Percentiles rank a stretch among this genome's conserved stretches.
These are phyloP conservation scores for Colletotrichum falcatum DNA, from an alignment of 2,329 filamentous ascomycete species.

Conservation along the genomic window DNA sequence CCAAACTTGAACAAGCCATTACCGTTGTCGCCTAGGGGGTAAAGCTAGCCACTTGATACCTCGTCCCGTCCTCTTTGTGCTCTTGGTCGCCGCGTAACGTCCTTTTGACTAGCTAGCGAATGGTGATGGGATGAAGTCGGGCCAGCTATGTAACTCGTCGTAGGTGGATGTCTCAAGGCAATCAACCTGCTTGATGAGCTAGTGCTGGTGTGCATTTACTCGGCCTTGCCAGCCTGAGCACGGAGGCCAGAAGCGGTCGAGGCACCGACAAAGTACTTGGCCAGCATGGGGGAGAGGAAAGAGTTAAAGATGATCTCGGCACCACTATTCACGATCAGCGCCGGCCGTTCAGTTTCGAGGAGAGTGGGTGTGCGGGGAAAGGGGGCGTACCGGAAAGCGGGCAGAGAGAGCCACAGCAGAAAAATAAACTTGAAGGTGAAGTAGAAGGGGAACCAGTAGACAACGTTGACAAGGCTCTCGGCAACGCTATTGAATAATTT, in stretches of 20 bases:
- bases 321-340: slow-evolving; percentile 69
- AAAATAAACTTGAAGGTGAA: slow-evolving; percentile 99
- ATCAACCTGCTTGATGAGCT: slow-evolving; percentile 36
- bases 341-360: slow-evolving; percentile 8
- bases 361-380: background rate
- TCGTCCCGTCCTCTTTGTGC: slow-evolving; percentile 30
- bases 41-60: slow-evolving; percentile 15
- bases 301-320: slow-evolving; percentile 97
- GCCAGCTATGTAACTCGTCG: slow-evolving; percentile 31
- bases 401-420: slow-evolving; percentile 97
- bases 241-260: slow-evolving; percentile 89
- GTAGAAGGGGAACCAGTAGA: slow-evolving; percentile 99
- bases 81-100: slow-evolving; percentile 27
- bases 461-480: slow-evolving; percentile 85
- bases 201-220: slow-evolving; percentile 59
- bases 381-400: slow-evolving; percentile 85
- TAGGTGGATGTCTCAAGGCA: slow-evolving; percentile 38
- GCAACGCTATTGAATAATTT: slow-evolving; percentile 64
- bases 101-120: slow-evolving; percentile 35
- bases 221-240: slow-evolving; percentile 83
- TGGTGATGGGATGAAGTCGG: slow-evolving; percentile 24
- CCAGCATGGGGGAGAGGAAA: slow-evolving; percentile 90
- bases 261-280: slow-evolving; percentile 83
- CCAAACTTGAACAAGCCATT: slow-evolving; percentile 37
- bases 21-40: slow-evolving; percentile 38